Conservation (phyloP, 306 rosid species). For the Ochetophila trinervis region DNA sequence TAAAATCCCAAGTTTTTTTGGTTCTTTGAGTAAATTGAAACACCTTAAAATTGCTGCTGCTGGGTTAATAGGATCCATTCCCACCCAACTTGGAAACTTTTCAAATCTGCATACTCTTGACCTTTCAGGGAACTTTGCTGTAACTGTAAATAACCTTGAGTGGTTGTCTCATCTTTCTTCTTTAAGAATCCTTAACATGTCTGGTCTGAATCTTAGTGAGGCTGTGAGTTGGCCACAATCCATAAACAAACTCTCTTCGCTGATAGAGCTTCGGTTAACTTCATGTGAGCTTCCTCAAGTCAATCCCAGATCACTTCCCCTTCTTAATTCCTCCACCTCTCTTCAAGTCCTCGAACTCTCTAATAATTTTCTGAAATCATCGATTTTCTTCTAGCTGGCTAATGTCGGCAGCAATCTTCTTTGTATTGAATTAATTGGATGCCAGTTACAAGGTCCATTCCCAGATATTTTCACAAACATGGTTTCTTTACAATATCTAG, state of each 20-base stretch:
- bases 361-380: not conserved
- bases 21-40: slow-evolving; percentile 5
- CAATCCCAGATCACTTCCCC: not conserved
- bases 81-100: slow-evolving; percentile 23
- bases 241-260: slow-evolving; percentile 9
- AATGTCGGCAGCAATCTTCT: slow-evolving; percentile 15
- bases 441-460: slow-evolving; percentile 12
- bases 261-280: slow-evolving; percentile 12
- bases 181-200: slow-evolving; percentile 19
- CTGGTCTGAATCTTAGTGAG: not conserved
- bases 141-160: slow-evolving; percentile 7
- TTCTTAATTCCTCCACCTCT: slow-evolving; percentile 2
- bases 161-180: slow-evolving; percentile 27
- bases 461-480: slow-evolving; percentile 23
- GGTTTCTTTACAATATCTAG: slow-evolving; percentile 19
- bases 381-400: slow-evolving; percentile 16
- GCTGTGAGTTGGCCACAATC: slow-evolving; percentile 11
- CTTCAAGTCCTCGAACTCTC: slow-evolving; percentile 17
- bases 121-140: not conserved
- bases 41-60: slow-evolving; percentile 4
- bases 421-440: not conserved
- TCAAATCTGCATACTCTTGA: slow-evolving; percentile 16
- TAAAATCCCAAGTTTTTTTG: slow-evolving; percentile 12
- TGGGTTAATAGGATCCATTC: not conserved
- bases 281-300: slow-evolving; percentile 16